Base-by-base conservation (phyloP, 2,329 filamentous ascomycete genomes). In the Simplicillium sp. region DNA sequence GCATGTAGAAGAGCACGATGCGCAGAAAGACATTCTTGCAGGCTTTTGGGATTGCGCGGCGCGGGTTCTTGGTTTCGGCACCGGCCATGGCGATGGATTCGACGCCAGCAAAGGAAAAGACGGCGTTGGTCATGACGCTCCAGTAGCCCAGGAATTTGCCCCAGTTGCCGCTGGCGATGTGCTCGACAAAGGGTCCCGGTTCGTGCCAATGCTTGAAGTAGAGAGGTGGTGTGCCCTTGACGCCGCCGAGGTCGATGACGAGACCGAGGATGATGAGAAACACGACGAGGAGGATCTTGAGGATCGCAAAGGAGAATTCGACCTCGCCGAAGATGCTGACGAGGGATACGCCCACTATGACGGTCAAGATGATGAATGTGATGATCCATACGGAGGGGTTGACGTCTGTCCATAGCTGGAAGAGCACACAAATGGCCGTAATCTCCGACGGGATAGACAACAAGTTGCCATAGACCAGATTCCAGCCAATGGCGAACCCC, bases 201-300 rank as follows among this genome's bases (percentile, higher is more conserved):
- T 78, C 59, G 40, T 66, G 73, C 84, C 83, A 88, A 58, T 84
- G 85, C 32, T 67, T 60, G 56, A 86, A 86, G 2, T 82, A 82
- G 39, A 79, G 68, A 4, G 73, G 64, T 15, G 73, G 66, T 0
- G 70, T 70, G 4, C 75, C 74, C 0, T 77, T 71, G 2, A 77
- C 67, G 36, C 77, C 79, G 25, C 79, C 79, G 1, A 81, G 66
- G 50, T 79, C 73, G 49, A 82, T 76, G 43, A 82, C 66, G 25
- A 82, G 59, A 12, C 75, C 74, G 48, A 80, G 71, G 40, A 81
- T 67, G 49, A 79, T 75, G 44, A 84, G 64, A 40, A 75, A 73
- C 44, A 82, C 56, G 36, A 84, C 74, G 14, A 84, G 65, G 3
- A 75, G 58, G 43, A 83, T 73, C 53, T 81, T 77, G 47, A 78